phyloP scores from a whole-genome alignment of 257 asterid species.

The Lycium barbarum region DNA sequence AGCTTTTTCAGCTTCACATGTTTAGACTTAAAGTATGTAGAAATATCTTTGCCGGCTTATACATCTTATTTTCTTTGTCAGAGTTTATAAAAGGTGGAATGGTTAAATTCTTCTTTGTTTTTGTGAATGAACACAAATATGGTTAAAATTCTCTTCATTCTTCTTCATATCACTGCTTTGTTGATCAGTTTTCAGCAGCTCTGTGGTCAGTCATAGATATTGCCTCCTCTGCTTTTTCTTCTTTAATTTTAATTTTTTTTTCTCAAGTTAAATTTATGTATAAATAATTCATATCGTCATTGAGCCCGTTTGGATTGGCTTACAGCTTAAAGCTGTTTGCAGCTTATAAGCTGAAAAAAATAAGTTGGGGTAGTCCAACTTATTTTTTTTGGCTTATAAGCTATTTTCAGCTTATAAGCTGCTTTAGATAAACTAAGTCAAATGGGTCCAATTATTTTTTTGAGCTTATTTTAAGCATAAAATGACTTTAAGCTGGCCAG shows the following conservation, averaged over 20 bases:
- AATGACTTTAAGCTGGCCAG: no score
- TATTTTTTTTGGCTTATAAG: no score
- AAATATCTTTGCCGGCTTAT: not conserved
- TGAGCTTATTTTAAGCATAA: no score
- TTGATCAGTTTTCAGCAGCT: slow-evolving; percentile 26
- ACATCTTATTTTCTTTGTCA: not conserved
- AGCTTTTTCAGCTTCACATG: not conserved
- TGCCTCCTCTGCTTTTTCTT: not conserved
- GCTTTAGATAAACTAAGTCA: no score
- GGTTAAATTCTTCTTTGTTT: not conserved
- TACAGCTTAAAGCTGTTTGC: no score
- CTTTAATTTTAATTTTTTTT: not conserved
- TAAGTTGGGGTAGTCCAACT: no score
- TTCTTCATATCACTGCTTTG: slow-evolving; percentile 30
- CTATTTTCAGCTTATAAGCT: no score
- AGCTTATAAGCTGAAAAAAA: no score
- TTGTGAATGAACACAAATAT: not conserved
- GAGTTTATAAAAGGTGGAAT: not conserved
- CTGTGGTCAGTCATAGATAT: slow-evolving; percentile 41
- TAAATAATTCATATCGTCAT: not conserved
- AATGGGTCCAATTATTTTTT: no score
- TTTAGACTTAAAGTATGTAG: not conserved
- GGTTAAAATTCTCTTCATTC: slow-evolving; percentile 27
- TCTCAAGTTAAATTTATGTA: not conserved
- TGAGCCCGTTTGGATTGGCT: no score